Conservation (phyloP, 2,329 filamentous ascomycete species). For the Herpotrichia juniperi region DNA sequence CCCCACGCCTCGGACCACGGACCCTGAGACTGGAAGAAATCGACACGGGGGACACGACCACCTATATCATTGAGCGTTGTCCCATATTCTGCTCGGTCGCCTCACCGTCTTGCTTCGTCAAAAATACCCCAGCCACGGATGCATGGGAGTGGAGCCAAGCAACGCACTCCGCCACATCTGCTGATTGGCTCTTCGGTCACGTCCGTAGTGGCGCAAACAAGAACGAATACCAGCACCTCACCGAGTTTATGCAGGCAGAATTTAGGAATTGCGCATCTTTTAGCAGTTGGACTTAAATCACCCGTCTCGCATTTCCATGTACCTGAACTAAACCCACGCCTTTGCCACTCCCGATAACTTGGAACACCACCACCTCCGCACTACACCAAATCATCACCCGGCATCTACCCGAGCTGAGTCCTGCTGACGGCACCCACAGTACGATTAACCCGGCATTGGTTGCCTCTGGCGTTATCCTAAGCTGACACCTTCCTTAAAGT, state of each 20-base stretch:
- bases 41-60: slow-evolving; percentile 28
- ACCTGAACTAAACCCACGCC: slow-evolving; percentile 26
- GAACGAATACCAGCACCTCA: slow-evolving; percentile 29
- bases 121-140: slow-evolving; percentile 22
- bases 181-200: slow-evolving; percentile 30
- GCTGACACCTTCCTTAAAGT: slow-evolving; percentile 24
- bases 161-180: slow-evolving; percentile 39
- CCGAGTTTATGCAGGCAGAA: slow-evolving; percentile 33
- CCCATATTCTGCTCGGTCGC: slow-evolving; percentile 28
- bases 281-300: slow-evolving; percentile 37
- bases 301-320: slow-evolving; percentile 31
- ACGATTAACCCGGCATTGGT: slow-evolving; percentile 24
- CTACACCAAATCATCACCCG: slow-evolving; percentile 29
- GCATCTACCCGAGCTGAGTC: slow-evolving; percentile 37
- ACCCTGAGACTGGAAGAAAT: slow-evolving; percentile 23
- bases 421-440: slow-evolving; percentile 36
- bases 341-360: slow-evolving; percentile 41
- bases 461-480: slow-evolving; percentile 23
- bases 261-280: slow-evolving; percentile 32
- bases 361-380: slow-evolving; percentile 30
- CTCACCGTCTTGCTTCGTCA: slow-evolving; percentile 32
- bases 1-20: slow-evolving; percentile 35
- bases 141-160: slow-evolving; percentile 9
- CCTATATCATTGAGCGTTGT: slow-evolving; percentile 31
- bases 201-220: slow-evolving; percentile 31